Evolutionary conservation across 345 rosid species (phyloP), one percentile per base, ranked within the genome.

Genomic region (Draba incana): DNA sequence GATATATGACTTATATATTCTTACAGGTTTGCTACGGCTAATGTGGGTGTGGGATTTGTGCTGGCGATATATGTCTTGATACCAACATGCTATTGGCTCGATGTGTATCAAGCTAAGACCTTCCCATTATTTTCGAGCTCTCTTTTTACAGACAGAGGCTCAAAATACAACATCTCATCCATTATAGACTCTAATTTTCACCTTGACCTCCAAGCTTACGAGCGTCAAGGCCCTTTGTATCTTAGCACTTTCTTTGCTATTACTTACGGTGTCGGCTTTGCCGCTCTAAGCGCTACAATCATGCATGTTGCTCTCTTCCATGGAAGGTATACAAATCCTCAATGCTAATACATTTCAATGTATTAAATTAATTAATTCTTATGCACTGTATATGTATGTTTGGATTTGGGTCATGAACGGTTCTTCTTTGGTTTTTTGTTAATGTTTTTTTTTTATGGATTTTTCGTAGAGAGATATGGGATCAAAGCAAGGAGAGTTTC

Each of bases 201-300:
- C 65, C 90, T 94, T 24, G 90, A 94, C 68, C 8, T 82, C 3
- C 86, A 78, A 0, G 93, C 97, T 2, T 94, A 94, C 46, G 85
- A 89, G 43, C 76, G 78, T 42, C 79, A 89, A 83, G 99, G 99
- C 12, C 90, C 86, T 33, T 87, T 94, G 45, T 89, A 89, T 56
- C 86, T 94, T 43, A 80, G 92, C 79, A 92, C 93, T 3, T 89
- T 94, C 59, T 91, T 94, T 28, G 97, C 96, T 50, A 78, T 92
- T 78, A 87, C 83, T 38, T 91, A 94, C 7, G 98, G 99, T 45
- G 84, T 91, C 60, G 97, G 97, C 10, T 94, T 94, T 57, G 99
- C 98, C 14, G 86, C 96, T 8, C 81, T 94, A 3, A 84, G 96
- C 5, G 96, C 99, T 16, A 91, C 99, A 3, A 61, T 89, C 47